Conservation (phyloP, 2,329 filamentous ascomycete genomes). For the Spiromastix sp. region DNA sequence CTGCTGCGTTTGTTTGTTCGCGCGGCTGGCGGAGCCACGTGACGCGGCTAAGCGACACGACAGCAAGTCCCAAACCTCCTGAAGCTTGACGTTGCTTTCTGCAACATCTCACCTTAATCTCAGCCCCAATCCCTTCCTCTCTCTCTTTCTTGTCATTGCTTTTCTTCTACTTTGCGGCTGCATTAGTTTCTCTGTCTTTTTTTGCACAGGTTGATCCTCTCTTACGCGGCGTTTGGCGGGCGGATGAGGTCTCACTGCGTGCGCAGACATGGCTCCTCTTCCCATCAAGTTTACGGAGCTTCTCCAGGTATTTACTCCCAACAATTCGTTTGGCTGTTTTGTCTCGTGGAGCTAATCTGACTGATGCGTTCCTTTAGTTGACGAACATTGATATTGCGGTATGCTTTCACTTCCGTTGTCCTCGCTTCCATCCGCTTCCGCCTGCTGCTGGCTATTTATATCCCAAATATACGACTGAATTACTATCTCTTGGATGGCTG, state of each 20-base stretch:
- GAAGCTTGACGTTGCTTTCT: constrained; percentile 30
- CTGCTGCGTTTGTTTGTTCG: too few species aligned
- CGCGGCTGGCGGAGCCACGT: too few species aligned
- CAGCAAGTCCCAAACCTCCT: constrained; percentile 30
- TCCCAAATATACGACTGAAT: too few species aligned
- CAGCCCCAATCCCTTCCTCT: constrained; percentile 9
- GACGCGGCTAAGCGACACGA: constrained; percentile 25
- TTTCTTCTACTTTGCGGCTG: constrained; percentile 8
- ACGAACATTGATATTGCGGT: constrained; percentile 45
- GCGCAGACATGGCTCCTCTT: constrained; percentile 50
- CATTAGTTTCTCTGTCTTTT: constrained; percentile 2
- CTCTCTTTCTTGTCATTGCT: constrained; percentile 10
- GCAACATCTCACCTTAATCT: constrained; percentile 8
- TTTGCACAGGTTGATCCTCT: constrained; percentile 15
- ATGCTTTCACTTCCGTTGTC: constrained; percentile 22
- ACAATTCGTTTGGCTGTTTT: too few species aligned
- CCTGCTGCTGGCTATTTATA: not conserved
- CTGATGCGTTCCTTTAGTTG: constrained; percentile 29
- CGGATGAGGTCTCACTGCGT: constrained; percentile 32
- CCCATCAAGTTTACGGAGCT: constrained; percentile 92
- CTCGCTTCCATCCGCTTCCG: not conserved
- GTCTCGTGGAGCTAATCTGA: constrained; percentile 9
- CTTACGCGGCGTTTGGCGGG: constrained; percentile 29
- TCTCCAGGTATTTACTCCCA: constrained; percentile 51
- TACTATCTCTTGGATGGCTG: too few species aligned